Conservation (phyloP, 805 yeast species). For the Saccharomycopsis sp. region DNA sequence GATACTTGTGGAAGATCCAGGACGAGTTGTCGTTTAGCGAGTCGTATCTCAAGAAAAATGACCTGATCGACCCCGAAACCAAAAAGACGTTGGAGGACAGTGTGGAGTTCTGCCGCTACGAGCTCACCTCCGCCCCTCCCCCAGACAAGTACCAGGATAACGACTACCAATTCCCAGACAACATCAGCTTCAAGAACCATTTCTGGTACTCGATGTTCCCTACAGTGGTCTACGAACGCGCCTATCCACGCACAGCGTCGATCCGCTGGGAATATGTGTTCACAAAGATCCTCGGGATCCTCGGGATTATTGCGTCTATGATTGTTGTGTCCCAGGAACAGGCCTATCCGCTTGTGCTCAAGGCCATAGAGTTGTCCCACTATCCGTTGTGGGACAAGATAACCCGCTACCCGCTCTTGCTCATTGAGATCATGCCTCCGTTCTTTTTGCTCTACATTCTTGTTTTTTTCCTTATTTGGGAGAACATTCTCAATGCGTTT, state of each 20-base stretch:
- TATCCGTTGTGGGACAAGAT: constrained; percentile 41
- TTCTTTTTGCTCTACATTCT: constrained; percentile 70
- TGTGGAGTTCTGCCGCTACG: constrained; percentile 64
- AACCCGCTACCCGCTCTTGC: constrained; percentile 46
- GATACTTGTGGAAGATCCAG: constrained; percentile 67
- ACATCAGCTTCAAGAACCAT: constrained; percentile 58
- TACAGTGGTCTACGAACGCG: constrained; percentile 74
- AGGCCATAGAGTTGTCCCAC: constrained; percentile 47
- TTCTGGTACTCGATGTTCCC: constrained; percentile 85
- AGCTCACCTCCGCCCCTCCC: constrained; percentile 52
- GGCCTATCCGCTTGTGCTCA: constrained; percentile 66
- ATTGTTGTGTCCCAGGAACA: constrained; percentile 67
- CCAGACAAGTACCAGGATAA: constrained; percentile 14
- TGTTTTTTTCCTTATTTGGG: constrained; percentile 91
- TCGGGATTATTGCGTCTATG: constrained; percentile 84
- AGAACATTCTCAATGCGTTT: constrained; percentile 78
- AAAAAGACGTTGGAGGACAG: constrained; percentile 38
- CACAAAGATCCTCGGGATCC: constrained; percentile 68
- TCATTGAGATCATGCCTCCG: constrained; percentile 73
- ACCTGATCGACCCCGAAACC: constrained; percentile 26
- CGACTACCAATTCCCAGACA: constrained; percentile 55
- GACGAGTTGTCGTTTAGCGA: constrained; percentile 49
- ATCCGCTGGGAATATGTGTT: constrained; percentile 66
- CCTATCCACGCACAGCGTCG: constrained; percentile 66
- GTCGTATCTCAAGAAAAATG: constrained; percentile 36